These are phyloP conservation scores for Coprinopsis marcescibilis DNA, from an alignment of 768 basidiomycete genomes.

Conservation along the genomic window DNA sequence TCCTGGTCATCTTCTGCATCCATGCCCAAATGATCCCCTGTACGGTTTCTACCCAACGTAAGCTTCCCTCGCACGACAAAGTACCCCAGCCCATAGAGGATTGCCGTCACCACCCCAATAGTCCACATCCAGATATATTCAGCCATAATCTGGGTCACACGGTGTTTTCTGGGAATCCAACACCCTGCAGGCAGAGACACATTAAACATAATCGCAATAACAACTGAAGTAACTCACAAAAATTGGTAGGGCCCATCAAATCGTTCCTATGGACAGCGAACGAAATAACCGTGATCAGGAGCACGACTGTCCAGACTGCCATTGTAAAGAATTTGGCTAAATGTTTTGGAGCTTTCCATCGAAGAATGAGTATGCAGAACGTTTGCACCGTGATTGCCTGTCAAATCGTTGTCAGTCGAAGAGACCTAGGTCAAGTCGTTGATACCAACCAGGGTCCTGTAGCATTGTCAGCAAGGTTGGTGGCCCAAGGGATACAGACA, in stretches of 20 bases:
- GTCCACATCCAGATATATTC: slow-evolving; percentile 12
- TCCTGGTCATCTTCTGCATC: neutral
- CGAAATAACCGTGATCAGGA: slow-evolving; percentile 2
- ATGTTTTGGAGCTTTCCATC: slow-evolving; percentile 4
- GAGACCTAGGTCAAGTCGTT: no score
- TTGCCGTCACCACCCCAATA: slow-evolving; percentile 1
- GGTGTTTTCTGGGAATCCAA: slow-evolving; percentile 1
- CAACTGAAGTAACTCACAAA: slow-evolving; percentile 1
- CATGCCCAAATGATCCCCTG: no score
- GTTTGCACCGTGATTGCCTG: slow-evolving; percentile 10
- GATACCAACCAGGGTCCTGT: neutral
- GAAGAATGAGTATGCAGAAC: slow-evolving; percentile 4
- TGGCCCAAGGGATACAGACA: neutral
- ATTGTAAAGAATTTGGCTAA: slow-evolving; percentile 3
- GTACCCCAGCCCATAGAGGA: slow-evolving; percentile 1
- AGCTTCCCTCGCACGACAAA: slow-evolving; percentile 3
- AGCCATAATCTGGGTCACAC: neutral
- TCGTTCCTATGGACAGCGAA: neutral
- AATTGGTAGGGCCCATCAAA: slow-evolving; percentile 6
- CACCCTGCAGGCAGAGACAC: slow-evolving; percentile 2
- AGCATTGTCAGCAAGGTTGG: neutral
- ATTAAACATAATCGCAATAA: neutral
- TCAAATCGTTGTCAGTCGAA: neutral
- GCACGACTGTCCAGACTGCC: slow-evolving; percentile 2
- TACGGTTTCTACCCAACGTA: no score